Base-by-base conservation (phyloP, 2,329 filamentous ascomycete genomes). In the Pestalotiopsis sp. region DNA sequence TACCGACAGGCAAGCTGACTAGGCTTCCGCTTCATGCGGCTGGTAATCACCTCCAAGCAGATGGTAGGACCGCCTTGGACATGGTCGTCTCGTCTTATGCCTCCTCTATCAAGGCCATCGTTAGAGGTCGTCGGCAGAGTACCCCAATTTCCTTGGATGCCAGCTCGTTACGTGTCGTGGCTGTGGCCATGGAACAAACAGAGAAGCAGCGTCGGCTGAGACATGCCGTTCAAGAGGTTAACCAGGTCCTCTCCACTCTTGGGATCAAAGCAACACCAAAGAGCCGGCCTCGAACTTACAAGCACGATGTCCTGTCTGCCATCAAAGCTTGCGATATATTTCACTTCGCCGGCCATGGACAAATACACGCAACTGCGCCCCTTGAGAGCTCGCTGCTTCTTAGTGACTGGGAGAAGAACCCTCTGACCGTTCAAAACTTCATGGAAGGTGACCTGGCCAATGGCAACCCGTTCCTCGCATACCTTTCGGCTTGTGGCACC, bases 331-430 rank as follows among this genome's bases (percentile, higher is more conserved):
- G 76, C 69, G 71, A 74, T 17, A 77, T 83, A 5, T 81, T 83
- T 69, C 82, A 83, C 69, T 84, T 84, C 65, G 81, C 82, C 2
- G 79, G 81, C 13, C 81, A 82, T 66, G 81, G 79, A 0, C 12
- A 49, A 2, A 71, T 75, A 2, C 65, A 81, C 66, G 14, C 39
- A 0, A 2, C 6, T 0, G 75, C 80, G 20, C 79, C 80, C 1
- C 76, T 74, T 6, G 67, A 72, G 60, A 80, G 78, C 67, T 17
- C 17, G 17, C 13, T 45, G 17, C 41, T 45, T 45, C 41, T 45
- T 4, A 45, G 17, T 14, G 41, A 45, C 41, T 45, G 41, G 41
- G 17, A 45, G 5, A 17, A 13, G 17, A 17, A 45, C 17, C 41
- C 41, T 45, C 41, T 45, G 6, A 45, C 31, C 7, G 31, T 36